Conservation (phyloP, 2,329 filamentous ascomycete species). For the Zalaria obscura region DNA sequence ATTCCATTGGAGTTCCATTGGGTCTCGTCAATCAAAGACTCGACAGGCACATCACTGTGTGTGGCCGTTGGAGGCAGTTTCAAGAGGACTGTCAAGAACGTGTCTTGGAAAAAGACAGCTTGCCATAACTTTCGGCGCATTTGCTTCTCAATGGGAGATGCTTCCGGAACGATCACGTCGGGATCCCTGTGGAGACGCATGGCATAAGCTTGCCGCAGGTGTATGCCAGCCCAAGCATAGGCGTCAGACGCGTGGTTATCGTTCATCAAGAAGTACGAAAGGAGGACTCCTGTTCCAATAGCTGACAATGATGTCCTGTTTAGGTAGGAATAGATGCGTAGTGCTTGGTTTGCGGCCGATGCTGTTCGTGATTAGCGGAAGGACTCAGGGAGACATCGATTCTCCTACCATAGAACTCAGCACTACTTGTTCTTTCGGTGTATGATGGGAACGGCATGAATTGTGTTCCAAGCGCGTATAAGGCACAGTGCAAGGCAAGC, state of each 20-base stretch:
- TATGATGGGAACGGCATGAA: slow-evolving; percentile 48
- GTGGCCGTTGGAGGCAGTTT: slow-evolving; percentile 66
- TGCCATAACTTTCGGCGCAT: slow-evolving; percentile 71
- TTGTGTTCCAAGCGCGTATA: slow-evolving; percentile 66
- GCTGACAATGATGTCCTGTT: slow-evolving; percentile 60
- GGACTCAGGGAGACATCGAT: too few relatives aligned
- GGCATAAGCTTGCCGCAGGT: slow-evolving; percentile 65
- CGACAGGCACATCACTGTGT: slow-evolving; percentile 65
- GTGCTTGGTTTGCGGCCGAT: slow-evolving; percentile 63
- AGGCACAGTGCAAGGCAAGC: slow-evolving; percentile 59
- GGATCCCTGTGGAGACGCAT: slow-evolving; percentile 72
- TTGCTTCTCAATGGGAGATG: slow-evolving; percentile 59
- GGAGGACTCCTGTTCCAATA: slow-evolving; percentile 69
- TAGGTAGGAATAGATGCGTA: slow-evolving; percentile 62
- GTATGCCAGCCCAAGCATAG: slow-evolving; percentile 66
- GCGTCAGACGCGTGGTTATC: slow-evolving; percentile 74
- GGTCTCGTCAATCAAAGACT: slow-evolving; percentile 54
- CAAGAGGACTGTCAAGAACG: slow-evolving; percentile 63
- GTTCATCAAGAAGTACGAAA: slow-evolving; percentile 73
- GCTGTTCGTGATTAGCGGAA: not conserved
- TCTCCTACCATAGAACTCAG: slow-evolving; percentile 53
- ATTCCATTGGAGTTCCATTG: slow-evolving; percentile 37
- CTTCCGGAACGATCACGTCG: slow-evolving; percentile 53
- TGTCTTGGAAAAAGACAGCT: slow-evolving; percentile 67
- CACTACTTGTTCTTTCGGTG: slow-evolving; percentile 55